These are phyloP conservation scores for Setaria italica DNA, from an alignment of 202 grass and related monocot genomes.

Conservation along the genomic window DNA sequence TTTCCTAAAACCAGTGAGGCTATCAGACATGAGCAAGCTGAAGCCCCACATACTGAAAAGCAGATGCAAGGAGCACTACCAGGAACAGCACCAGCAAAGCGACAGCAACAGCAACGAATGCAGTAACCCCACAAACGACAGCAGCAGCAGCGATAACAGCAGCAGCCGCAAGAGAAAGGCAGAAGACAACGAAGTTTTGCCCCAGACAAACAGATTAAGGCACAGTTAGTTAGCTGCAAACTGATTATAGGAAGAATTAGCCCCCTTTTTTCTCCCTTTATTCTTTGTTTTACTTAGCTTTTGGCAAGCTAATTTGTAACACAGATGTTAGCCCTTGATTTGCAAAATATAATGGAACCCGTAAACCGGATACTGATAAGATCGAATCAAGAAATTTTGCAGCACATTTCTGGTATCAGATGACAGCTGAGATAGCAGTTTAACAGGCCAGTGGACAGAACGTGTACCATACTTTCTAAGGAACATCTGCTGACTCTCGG, in stretches of 20 bases:
- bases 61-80: slow-evolving; percentile 57
- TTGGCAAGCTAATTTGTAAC: slow-evolving; percentile 42
- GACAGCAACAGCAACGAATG: slow-evolving; percentile 37
- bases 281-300: neutral
- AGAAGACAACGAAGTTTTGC: slow-evolving; percentile 50
- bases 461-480: neutral
- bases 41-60: slow-evolving; percentile 70
- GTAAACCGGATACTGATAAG: neutral
- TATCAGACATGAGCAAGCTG: slow-evolving; percentile 75
- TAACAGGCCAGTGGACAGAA: neutral
- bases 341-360: slow-evolving; percentile 36
- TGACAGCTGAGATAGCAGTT: neutral
- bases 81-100: slow-evolving; percentile 52
- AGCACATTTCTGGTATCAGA: slow-evolving; percentile 17
- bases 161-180: slow-evolving; percentile 64
- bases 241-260: slow-evolving; percentile 40
- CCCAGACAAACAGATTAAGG: slow-evolving; percentile 55
- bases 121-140: slow-evolving; percentile 49
- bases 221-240: slow-evolving; percentile 52
- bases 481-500: neutral
- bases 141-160: slow-evolving; percentile 33
- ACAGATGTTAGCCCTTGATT: slow-evolving; percentile 7
- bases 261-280: neutral
- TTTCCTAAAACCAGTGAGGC: slow-evolving; percentile 79
- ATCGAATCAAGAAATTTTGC: slow-evolving; percentile 1